phyloP scores from a whole-genome alignment of 2,329 filamentous ascomycete genomes.

The Colletotrichum kahawae region DNA sequence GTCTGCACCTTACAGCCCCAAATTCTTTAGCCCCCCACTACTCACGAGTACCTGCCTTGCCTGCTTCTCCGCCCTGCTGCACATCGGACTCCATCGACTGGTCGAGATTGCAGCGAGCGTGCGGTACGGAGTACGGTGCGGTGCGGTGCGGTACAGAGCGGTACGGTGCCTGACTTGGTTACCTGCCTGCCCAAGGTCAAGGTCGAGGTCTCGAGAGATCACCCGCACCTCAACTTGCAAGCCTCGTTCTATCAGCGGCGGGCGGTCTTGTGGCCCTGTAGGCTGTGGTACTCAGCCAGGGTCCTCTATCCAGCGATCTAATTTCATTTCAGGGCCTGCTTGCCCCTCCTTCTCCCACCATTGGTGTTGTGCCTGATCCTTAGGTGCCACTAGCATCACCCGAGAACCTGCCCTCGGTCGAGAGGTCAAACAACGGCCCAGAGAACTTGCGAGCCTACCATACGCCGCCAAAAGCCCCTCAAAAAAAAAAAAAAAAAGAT shows the following conservation, averaged over 20 bases:
- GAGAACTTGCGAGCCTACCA: background rate
- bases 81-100: background rate
- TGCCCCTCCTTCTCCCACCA: conserved; percentile 16
- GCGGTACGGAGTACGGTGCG: background rate
- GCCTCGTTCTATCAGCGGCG: background rate
- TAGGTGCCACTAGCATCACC: conserved; percentile 15
- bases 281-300: conserved; percentile 8
- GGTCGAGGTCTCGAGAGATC: background rate
- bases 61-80: background rate
- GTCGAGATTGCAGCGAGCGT: background rate
- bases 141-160: background rate
- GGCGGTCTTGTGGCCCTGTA: background rate
- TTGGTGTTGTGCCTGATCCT: conserved; percentile 3
- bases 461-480: conserved; percentile 12
- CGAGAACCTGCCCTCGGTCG: background rate
- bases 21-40: background rate
- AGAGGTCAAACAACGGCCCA: conserved; percentile 18
- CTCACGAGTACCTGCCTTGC: background rate
- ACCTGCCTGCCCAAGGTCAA: background rate
- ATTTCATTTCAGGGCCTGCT: conserved; percentile 22
- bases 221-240: background rate
- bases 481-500: background rate
- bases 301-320: conserved; percentile 18
- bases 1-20: background rate
- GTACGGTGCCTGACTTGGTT: background rate